Base-by-base conservation (phyloP, 1,284 basidiomycete genomes). In the Clitocybe nebularis region DNA sequence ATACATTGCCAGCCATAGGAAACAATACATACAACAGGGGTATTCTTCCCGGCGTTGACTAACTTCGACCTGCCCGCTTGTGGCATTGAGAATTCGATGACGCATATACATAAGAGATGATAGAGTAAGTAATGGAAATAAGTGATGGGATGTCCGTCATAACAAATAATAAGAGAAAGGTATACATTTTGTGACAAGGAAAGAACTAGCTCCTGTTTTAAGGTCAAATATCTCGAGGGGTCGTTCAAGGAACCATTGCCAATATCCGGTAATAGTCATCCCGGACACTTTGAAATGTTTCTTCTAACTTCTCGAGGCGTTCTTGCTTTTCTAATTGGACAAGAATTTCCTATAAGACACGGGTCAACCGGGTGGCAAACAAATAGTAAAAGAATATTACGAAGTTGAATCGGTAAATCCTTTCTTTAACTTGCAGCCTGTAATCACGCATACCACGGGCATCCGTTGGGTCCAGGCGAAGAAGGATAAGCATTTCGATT, bases 351-450 rank as follows among this genome's bases (percentile, higher is more conserved):
- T 94, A 34, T 30, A 21, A 46, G 51, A 34, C 57, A 39, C 37
- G 36, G 14, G 21, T 25, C 8, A 45, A 26, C 4, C 14, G 6
- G 30, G 4, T n/a, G 14, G n/a, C 13, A 16, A 17, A 16, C 5
- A 33, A 16, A 40, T 24, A 35, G 21, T 9, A 9, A 50, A 10
- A 20, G 19, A 13, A 28, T 13, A 16, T 57, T 57, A 93, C 93
- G 61, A 86, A 94, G 67, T 98, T 99, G 67, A 96, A 96, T 32
- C 92, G 77, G 62, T 89, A 98, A 41, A 99, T 67, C 24, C 95
- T 77, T 60, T 94, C 92, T 66, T 99, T 96, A 59, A 95, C 91
- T 63, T 91, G 82, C 38, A 93, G 62, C 44, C 93, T 74, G 62
- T 85, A 93, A 19, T 82, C 81, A 39, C 70, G 76, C 56, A 76